Evolutionary conservation across 169 alveolate genomes (phyloP), one percentile per base, ranked within the genome.

Genomic region (Eimeria tenella): DNA sequence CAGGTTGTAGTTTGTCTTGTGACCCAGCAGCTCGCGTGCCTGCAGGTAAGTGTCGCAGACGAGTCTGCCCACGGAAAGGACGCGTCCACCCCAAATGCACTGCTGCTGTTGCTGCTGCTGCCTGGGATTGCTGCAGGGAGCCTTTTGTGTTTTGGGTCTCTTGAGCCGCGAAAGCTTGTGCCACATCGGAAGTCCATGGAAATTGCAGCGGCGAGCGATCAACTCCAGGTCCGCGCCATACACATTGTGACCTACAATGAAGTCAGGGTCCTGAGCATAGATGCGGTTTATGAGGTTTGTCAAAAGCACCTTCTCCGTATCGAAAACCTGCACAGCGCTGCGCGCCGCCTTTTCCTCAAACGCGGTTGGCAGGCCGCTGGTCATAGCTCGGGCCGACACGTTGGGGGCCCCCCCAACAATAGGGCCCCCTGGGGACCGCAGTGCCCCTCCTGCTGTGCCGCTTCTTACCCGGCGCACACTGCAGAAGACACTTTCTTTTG

Each of bases 41-140:
- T 93, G 90, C 70, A 96, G 91, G 71, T 94, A 94, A 10, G 97
- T 95, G 71, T 96, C 97, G 89, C 96, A 95, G 50, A 95, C 94
- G 49, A 96, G 91, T 4, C 97, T 94, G 11, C 97, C 97, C 53
- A 81, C 95, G 10, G 96, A 88, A 31, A 94, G 88, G 74, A 68
- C 53, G 50, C 96, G 96, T 4, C 93, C 95, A n/a, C 63, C 90
- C 90, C 94, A 83, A 1, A 94, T 58, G 25, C 94, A 79, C 21
- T 31, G 42, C 19, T 21, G 73, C 65, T 56, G 31, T 9, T 13
- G 70, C 52, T 21, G 53, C 91, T 55, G 25, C 77, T 9, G 50
- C 53, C 19, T 21, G 15, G 23, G 58, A 60, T 15, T 68, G 79
- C 63, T 56, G 10, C 65, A 50, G 55, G 56, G 73, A 11, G 71